phyloP scores from a whole-genome alignment of 176 grass and related monocot genomes.

The Chrysopogon serrulatus region DNA sequence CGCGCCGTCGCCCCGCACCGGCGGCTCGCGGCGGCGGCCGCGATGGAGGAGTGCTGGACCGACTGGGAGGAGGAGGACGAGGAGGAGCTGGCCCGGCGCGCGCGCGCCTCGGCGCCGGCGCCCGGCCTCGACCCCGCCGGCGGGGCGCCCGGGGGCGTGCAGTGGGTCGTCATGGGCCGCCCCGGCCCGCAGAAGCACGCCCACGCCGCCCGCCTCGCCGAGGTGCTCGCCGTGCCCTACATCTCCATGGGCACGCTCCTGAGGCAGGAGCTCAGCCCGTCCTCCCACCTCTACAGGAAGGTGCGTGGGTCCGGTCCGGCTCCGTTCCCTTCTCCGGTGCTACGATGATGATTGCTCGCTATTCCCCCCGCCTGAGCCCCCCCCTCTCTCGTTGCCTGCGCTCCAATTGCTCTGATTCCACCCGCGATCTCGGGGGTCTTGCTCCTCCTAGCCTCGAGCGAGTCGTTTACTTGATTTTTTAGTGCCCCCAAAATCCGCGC shows the following conservation, averaged over 20 bases:
- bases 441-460: not conserved
- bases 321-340: too few species aligned
- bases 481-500: not conserved
- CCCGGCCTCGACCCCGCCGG: conserved; percentile 19
- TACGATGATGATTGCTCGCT: too few species aligned
- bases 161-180: conserved; percentile 94
- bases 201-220: conserved; percentile 78
- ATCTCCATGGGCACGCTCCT: conserved; percentile 93
- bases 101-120: not conserved
- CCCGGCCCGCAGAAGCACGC: conserved; percentile 80
- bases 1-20: conserved; percentile 20
- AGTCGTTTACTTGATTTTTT: not conserved
- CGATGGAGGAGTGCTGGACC: conserved; percentile 69
- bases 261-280: conserved; percentile 66
- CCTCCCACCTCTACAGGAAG: conserved; percentile 71
- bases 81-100: not conserved
- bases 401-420: not conserved
- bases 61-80: conserved; percentile 64
- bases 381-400: too few species aligned
- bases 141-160: conserved; percentile 32
- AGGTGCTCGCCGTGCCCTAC: conserved; percentile 81
- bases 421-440: not conserved
- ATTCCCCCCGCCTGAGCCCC: not conserved
- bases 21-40: conserved; percentile 36
- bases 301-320: conserved; percentile 23